Evolutionary conservation across 1,284 basidiomycete species (phyloP).

Genomic region (Stereum hirsutum): DNA sequence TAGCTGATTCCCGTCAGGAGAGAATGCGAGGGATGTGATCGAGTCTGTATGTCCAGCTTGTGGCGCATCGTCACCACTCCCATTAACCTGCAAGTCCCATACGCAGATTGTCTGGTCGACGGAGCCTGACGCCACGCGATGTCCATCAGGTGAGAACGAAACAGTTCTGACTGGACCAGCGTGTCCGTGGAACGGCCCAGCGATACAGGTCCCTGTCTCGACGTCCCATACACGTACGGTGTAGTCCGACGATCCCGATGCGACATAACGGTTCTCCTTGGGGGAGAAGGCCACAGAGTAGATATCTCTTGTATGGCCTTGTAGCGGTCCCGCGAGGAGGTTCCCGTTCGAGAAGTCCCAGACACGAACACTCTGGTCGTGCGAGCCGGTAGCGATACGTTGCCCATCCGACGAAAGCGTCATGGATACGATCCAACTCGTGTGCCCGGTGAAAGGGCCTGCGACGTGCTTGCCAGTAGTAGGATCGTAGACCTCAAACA

Average conservation of each 20-base stretch:
- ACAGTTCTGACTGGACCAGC: background rate
- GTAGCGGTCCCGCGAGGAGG: background rate
- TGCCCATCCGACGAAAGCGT: background rate
- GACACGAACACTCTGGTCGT: background rate
- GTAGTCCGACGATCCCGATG: constrained; percentile 5
- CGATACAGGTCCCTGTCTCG: background rate
- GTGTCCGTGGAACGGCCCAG: background rate
- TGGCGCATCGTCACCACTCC: background rate
- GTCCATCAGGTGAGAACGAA: background rate
- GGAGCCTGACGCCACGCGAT: background rate
- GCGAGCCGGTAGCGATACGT: background rate
- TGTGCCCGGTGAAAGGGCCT: background rate
- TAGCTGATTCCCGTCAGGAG: background rate
- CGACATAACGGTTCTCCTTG: constrained; percentile 3
- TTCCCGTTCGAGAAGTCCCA: background rate
- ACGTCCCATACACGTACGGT: constrained; percentile 8
- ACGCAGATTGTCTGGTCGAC: background rate
- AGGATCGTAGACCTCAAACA: too few species aligned
- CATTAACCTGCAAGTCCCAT: too few species aligned
- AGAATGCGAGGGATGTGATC: background rate
- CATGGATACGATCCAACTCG: background rate
- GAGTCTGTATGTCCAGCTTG: background rate
- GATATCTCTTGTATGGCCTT: constrained; percentile 1
- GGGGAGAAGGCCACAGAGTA: constrained; percentile 6
- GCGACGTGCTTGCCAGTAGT: too few species aligned